Conservation (phyloP, 2,329 filamentous ascomycete species). For the Pseudonectria buxi region DNA sequence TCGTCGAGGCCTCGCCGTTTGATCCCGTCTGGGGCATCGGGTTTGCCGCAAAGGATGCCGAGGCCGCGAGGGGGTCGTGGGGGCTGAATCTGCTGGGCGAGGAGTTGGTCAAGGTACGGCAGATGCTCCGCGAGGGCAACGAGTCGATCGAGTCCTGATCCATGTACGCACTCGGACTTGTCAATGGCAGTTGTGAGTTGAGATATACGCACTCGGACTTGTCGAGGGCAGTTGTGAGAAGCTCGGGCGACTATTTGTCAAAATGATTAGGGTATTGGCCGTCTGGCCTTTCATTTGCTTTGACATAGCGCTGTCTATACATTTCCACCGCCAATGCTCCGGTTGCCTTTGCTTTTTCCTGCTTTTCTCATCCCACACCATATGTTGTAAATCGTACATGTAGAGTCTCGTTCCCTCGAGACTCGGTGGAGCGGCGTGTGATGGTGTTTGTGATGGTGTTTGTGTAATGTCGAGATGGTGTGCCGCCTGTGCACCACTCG, state of each 20-base stretch:
- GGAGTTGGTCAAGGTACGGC: constrained; percentile 53
- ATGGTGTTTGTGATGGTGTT: constrained; percentile 15
- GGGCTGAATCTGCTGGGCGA: constrained; percentile 59
- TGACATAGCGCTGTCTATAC: constrained; percentile 2
- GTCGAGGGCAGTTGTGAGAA: too few relatives aligned
- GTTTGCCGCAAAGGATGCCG: constrained; percentile 45
- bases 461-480: too few relatives aligned
- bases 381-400: constrained; percentile 24
- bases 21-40: constrained; percentile 64
- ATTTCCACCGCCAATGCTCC: constrained; percentile 3
- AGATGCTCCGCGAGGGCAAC: constrained; percentile 39
- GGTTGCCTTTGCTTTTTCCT: constrained; percentile 14
- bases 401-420: constrained; percentile 17
- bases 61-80: constrained; percentile 43
- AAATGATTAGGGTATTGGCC: constrained; percentile 3
- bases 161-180: background rate
- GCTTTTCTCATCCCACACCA: constrained; percentile 6
- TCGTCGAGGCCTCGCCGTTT: constrained; percentile 55
- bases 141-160: constrained; percentile 1
- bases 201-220: too few relatives aligned
- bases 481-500: too few relatives aligned
- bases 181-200: too few relatives aligned
- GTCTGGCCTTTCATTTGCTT: constrained; percentile 1
- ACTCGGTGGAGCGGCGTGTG: constrained; percentile 29
- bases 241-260: background rate